Evolutionary conservation across 257 asterid genomes (phyloP).

Genomic region (Solanum dulcamara): DNA sequence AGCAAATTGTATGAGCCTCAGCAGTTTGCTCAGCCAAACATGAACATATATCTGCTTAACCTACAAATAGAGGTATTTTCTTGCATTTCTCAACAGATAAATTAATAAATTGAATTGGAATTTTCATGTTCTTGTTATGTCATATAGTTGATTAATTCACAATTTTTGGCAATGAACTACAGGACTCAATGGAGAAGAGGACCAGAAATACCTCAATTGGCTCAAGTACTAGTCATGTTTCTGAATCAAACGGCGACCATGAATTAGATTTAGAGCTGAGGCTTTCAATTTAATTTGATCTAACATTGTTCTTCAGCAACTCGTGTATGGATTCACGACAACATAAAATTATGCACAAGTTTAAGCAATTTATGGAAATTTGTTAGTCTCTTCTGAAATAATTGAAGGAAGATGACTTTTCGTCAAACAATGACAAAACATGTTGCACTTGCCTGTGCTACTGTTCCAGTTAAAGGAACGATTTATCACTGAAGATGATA

Average conservation of each 20-base stretch:
- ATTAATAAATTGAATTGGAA: not conserved
- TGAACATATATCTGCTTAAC: constrained; percentile 44
- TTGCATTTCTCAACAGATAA: constrained; percentile 5
- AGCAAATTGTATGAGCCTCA: constrained; percentile 36
- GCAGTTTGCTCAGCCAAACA: constrained; percentile 44
- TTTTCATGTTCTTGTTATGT: not conserved
- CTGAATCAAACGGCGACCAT: constrained; percentile 40
- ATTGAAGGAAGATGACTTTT: not conserved
- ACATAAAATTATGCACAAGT: not conserved
- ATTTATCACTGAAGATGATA: not conserved
- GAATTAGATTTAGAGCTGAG: constrained; percentile 92
- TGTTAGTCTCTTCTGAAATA: not conserved
- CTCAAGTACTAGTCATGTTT: constrained; percentile 22
- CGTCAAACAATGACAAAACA: not conserved
- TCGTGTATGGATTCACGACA: not conserved
- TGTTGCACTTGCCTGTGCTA: not conserved
- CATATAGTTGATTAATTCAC: not conserved
- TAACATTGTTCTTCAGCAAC: not conserved
- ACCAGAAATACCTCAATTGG: constrained; percentile 23
- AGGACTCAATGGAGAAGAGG: constrained; percentile 37
- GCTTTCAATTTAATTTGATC: constrained; percentile 14
- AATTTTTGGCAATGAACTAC: not conserved
- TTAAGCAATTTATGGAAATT: not conserved
- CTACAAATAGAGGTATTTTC: constrained; percentile 35
- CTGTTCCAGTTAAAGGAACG: not conserved